These are phyloP conservation scores for Parietaria judaica DNA, from an alignment of 306 rosid species.

Conservation along the genomic window DNA sequence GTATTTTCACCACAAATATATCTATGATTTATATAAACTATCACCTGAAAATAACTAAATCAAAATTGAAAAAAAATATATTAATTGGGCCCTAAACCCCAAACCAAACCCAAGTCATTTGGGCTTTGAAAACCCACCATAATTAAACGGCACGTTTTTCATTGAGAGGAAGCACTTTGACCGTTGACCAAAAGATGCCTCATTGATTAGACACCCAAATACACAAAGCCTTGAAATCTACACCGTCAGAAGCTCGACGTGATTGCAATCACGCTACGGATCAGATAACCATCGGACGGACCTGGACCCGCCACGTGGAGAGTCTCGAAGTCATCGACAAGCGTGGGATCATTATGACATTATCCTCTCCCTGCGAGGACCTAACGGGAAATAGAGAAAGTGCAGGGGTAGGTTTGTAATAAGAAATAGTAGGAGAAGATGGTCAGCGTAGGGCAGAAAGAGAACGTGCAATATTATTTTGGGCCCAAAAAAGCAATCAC, in stretches of 20 bases:
- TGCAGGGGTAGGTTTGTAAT: not conserved
- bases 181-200: slow-evolving; percentile 9
- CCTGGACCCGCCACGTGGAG: not conserved
- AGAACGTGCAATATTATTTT: slow-evolving; percentile 10
- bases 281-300: not conserved
- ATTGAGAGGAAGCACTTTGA: not conserved
- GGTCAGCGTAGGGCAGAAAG: slow-evolving; percentile 5
- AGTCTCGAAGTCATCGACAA: not conserved
- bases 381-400: not conserved
- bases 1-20: too few relatives aligned
- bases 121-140: not conserved
- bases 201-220: not conserved
- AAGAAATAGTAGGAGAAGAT: not conserved
- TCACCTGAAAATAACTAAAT: too few relatives aligned
- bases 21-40: too few relatives aligned
- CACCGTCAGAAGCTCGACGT: not conserved
- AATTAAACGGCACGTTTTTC: slow-evolving; percentile 5
- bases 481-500: slow-evolving; percentile 11
- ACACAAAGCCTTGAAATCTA: not conserved
- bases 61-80: too few relatives aligned
- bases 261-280: not conserved
- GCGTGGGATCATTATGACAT: not conserved
- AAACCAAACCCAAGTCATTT: too few relatives aligned
- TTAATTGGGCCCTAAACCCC: too few relatives aligned
- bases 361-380: not conserved